Evolutionary conservation across 192 early-diverging fungal species (phyloP).

Genomic region (Entophlyctis luteolus): DNA sequence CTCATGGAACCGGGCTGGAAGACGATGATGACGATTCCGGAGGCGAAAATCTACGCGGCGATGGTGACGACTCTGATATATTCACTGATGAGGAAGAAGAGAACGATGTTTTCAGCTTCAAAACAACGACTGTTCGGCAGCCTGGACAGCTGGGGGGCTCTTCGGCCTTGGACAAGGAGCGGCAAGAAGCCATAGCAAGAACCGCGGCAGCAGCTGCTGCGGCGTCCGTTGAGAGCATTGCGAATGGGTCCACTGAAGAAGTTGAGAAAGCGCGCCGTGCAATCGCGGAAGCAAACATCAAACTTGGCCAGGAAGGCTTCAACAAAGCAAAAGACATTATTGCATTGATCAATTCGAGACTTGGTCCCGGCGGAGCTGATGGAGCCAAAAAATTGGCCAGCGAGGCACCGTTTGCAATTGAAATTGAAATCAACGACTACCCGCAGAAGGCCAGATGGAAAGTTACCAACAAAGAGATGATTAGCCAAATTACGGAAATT

Average conservation of each 20-base stretch:
- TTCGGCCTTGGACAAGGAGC: conserved; percentile 24
- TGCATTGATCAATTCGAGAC: conserved; percentile 53
- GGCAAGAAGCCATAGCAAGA: conserved; percentile 21
- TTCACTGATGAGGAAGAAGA: conserved; percentile 24
- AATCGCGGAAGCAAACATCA: conserved; percentile 53
- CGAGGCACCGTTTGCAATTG: conserved; percentile 60
- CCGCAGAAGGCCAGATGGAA: conserved; percentile 92
- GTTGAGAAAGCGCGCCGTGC: conserved; percentile 57
- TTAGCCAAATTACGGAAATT: conserved; percentile 86
- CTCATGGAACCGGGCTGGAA: conserved; percentile 63
- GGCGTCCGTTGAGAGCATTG: conserved; percentile 35
- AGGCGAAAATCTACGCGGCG: conserved; percentile 13
- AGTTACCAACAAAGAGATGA: conserved; percentile 94
- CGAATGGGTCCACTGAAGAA: conserved; percentile 30
- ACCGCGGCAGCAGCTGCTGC: conserved; percentile 32
- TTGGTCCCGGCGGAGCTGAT: conserved; percentile 33
- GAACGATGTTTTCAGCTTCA: conserved; percentile 17
- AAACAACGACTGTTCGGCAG: conserved; percentile 3
- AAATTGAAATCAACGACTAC: conserved; percentile 98
- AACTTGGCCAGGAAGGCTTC: conserved; percentile 46
- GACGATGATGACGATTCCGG: conserved; percentile 57
- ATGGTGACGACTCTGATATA: conserved; percentile 9
- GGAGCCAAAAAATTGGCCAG: conserved; percentile 33
- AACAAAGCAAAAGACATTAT: conserved; percentile 56
- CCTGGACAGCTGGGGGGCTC: neutral